Conservation (phyloP, 2,329 filamentous ascomycete species). For the Colletotrichum sp. region DNA sequence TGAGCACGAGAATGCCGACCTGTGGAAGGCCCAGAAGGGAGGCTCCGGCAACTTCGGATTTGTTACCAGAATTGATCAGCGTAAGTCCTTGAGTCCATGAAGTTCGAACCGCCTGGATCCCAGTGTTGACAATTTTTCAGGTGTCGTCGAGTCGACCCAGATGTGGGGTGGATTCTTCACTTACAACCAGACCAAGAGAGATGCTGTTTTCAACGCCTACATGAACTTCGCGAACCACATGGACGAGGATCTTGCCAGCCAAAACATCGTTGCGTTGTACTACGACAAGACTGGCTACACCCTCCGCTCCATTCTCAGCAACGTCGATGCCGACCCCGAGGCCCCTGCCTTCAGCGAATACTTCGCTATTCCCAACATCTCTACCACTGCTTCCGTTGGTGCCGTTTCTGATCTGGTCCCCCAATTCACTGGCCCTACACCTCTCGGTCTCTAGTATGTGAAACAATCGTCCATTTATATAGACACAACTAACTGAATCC, state of each 20-base stretch:
- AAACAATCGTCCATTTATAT: neutral
- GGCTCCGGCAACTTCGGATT: slow-evolving; percentile 51
- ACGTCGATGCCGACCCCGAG: slow-evolving; percentile 25
- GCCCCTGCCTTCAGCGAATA: slow-evolving; percentile 28
- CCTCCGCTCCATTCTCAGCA: slow-evolving; percentile 28
- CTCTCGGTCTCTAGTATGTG: slow-evolving; percentile 28
- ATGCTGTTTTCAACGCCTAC: slow-evolving; percentile 30
- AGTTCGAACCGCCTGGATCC: neutral
- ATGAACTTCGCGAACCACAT: slow-evolving; percentile 30
- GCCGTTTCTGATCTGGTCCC: slow-evolving; percentile 30
- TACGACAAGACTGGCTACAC: slow-evolving; percentile 22
- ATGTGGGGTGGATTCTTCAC: slow-evolving; percentile 32
- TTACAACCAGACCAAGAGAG: slow-evolving; percentile 27
- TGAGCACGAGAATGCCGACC: slow-evolving; percentile 37
- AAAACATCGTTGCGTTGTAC: slow-evolving; percentile 30
- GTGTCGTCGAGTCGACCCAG: slow-evolving; percentile 19
- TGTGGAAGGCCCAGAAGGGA: slow-evolving; percentile 51
- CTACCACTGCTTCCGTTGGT: slow-evolving; percentile 26
- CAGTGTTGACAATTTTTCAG: neutral
- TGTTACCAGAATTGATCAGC: slow-evolving; percentile 30
- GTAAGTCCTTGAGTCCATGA: neutral
- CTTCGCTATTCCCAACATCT: slow-evolving; percentile 24
- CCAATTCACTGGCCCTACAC: slow-evolving; percentile 34
- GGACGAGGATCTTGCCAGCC: slow-evolving; percentile 27
- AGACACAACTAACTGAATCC: neutral